Conservation (phyloP, 768 basidiomycete genomes). For the Tulasnella sp. region DNA sequence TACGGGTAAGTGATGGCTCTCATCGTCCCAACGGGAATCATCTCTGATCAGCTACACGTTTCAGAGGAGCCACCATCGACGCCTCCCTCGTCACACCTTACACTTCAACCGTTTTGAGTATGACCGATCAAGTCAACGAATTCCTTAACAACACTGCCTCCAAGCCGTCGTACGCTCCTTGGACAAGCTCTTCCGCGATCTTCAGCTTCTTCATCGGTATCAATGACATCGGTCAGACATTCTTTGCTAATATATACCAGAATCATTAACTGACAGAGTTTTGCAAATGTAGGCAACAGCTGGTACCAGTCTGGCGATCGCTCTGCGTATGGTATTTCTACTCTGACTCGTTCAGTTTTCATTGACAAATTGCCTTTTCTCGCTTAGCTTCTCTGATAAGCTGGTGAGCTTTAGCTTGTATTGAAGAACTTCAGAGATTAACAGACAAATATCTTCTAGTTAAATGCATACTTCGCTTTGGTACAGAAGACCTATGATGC, state of each 20-base stretch:
- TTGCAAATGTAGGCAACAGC: not conserved
- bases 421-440: not conserved
- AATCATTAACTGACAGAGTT: conserved; percentile 5
- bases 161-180: conserved; percentile 41
- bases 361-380: not conserved
- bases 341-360: not conserved
- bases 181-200: conserved; percentile 44
- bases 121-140: conserved; percentile 51
- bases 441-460: not conserved
- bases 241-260: conserved; percentile 17
- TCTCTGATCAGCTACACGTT: conserved; percentile 25
- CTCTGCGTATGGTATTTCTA: not conserved
- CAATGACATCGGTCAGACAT: conserved; percentile 41
- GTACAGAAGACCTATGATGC: conserved; percentile 26
- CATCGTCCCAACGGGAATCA: conserved; percentile 39
- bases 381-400: not conserved
- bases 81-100: conserved; percentile 11
- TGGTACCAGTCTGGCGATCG: not conserved
- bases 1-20: conserved; percentile 47
- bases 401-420: not conserved
- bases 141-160: conserved; percentile 38
- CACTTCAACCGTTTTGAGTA: conserved; percentile 21
- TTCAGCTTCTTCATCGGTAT: conserved; percentile 64
- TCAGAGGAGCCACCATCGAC: conserved; percentile 10
- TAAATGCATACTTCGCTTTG: conserved; percentile 40